Evolutionary conservation across 1,284 basidiomycete species (phyloP).

Genomic region (Cerrena zonata): DNA sequence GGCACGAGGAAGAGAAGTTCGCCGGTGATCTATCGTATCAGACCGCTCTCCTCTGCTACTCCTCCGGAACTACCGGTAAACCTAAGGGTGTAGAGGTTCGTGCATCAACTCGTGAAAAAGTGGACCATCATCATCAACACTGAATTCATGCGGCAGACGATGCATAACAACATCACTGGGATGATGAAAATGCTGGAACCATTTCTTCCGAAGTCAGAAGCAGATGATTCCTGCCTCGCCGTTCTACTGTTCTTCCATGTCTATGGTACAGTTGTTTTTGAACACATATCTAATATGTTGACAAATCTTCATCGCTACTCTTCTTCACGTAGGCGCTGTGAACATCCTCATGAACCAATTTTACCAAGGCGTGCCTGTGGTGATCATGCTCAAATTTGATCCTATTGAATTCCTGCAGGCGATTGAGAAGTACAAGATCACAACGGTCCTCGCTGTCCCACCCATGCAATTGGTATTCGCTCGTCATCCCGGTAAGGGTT

Average conservation of each 20-base stretch:
- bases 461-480: constrained; percentile 73
- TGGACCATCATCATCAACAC: background rate
- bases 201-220: background rate
- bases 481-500: constrained; percentile 47
- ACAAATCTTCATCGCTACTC: background rate
- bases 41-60: constrained; percentile 42
- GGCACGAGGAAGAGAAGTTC: constrained; percentile 7
- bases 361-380: constrained; percentile 49
- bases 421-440: constrained; percentile 62
- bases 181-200: background rate
- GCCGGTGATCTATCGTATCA: constrained; percentile 17
- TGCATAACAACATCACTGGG: constrained; percentile 3
- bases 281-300: background rate
- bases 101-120: background rate
- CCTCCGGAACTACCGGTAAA: constrained; percentile 41
- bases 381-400: constrained; percentile 71
- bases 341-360: constrained; percentile 54
- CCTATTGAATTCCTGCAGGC: constrained; percentile 62
- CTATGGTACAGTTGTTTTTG: constrained; percentile 3
- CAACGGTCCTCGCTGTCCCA: constrained; percentile 66
- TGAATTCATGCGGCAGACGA: constrained; percentile 4
- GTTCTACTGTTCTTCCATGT: constrained; percentile 7
- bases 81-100: constrained; percentile 34
- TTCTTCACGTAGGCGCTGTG: constrained; percentile 28
- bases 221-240: background rate